These are phyloP conservation scores for Protomyces inundatus DNA, from an alignment of 1,139 yeast genomes.

Conservation along the genomic window DNA sequence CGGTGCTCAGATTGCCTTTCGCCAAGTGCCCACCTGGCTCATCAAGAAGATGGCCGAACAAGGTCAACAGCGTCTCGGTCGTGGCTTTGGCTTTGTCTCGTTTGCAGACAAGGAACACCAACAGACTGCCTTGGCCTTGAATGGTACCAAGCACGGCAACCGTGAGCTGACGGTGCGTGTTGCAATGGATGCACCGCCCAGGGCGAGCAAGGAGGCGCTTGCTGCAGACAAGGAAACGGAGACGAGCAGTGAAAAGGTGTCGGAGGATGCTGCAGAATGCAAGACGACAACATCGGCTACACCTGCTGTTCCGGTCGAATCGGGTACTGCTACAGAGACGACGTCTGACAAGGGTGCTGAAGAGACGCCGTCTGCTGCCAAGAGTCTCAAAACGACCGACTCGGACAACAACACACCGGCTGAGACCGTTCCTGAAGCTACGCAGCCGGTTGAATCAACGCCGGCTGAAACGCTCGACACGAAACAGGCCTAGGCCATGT, in stretches of 20 bases:
- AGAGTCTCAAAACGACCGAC: neutral
- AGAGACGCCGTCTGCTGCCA: neutral
- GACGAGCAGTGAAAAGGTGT: neutral
- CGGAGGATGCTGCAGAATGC: too few species aligned
- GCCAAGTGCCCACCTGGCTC: conserved; percentile 44
- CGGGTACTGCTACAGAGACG: neutral
- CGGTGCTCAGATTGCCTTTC: conserved; percentile 33
- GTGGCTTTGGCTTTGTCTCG: conserved; percentile 53
- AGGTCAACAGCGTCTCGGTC: conserved; percentile 37
- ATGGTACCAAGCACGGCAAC: conserved; percentile 39
- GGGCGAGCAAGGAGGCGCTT: neutral
- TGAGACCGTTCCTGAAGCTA: neutral
- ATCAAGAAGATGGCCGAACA: conserved; percentile 40
- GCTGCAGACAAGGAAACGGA: neutral
- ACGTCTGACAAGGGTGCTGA: neutral
- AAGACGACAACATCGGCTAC: too few species aligned
- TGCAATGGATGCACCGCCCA: conserved; percentile 25
- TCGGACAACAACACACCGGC: neutral
- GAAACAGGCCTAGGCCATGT: neutral
- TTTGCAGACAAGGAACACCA: conserved; percentile 47
- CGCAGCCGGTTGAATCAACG: neutral
- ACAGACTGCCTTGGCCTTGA: conserved; percentile 45
- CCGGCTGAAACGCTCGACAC: neutral
- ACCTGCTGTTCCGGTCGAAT: neutral
- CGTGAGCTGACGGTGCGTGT: conserved; percentile 28